These are phyloP conservation scores for Tylopilus rubrobrunneus DNA, from an alignment of 768 basidiomycete species.

Conservation along the genomic window DNA sequence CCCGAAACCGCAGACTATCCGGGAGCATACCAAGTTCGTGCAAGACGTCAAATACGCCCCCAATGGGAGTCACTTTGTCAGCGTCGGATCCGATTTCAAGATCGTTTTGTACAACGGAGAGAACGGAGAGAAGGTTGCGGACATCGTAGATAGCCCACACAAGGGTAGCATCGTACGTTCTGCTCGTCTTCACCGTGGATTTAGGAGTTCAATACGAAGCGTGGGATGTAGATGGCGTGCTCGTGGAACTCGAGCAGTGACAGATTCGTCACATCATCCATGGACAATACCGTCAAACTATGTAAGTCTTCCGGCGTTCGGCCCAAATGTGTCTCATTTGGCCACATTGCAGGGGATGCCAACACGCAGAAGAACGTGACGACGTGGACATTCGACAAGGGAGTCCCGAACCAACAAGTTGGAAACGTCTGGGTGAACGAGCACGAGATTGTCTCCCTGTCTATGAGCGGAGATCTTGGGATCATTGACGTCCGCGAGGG, in stretches of 20 bases:
- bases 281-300: conserved; percentile 82
- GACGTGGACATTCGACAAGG: conserved; percentile 71
- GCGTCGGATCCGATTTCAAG: conserved; percentile 86
- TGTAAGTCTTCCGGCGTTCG: conserved; percentile 43
- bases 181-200: not conserved
- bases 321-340: not conserved
- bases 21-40: conserved; percentile 87
- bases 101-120: conserved; percentile 89
- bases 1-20: conserved; percentile 56
- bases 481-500: conserved; percentile 69
- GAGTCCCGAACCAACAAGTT: conserved; percentile 78
- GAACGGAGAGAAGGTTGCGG: conserved; percentile 72
- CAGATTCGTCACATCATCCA: conserved; percentile 74
- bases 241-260: conserved; percentile 80
- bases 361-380: conserved; percentile 61
- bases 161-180: conserved; percentile 69
- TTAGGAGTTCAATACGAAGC: not conserved
- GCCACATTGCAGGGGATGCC: conserved; percentile 63
- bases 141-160: conserved; percentile 66
- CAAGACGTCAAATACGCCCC: conserved; percentile 85
- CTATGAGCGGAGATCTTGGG: conserved; percentile 77
- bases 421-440: conserved; percentile 82
- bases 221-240: conserved; percentile 52
- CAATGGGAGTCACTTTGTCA: conserved; percentile 79
- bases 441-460: conserved; percentile 74